Conservation (phyloP, 2,329 filamentous ascomycete genomes). For the Blastomyces parvus region DNA sequence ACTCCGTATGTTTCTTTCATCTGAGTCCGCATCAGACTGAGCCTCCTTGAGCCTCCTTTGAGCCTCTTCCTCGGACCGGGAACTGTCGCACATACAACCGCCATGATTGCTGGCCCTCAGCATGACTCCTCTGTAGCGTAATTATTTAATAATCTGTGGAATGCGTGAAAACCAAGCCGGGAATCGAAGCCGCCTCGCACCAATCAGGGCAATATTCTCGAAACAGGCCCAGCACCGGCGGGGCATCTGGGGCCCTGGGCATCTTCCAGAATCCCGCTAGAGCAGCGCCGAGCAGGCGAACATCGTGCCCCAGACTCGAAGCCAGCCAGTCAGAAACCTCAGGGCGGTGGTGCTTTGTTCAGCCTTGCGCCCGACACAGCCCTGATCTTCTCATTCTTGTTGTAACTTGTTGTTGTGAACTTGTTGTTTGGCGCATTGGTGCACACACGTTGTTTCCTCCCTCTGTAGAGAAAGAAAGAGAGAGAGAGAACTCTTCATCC, state of each 20-base stretch:
- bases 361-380: constrained; percentile 11
- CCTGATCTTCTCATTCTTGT: not conserved
- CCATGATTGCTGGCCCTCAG: no score
- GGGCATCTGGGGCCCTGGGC: no score
- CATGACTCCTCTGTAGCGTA: no score
- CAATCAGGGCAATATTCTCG: not conserved
- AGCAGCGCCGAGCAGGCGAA: constrained; percentile 2
- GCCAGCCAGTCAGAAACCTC: not conserved
- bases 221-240: not conserved
- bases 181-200: no score
- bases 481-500: no score
- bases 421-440: no score
- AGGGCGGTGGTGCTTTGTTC: not conserved
- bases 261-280: constrained; percentile 4
- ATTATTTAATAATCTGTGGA: no score
- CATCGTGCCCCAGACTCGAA: not conserved
- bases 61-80: not conserved
- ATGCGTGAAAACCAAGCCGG: no score
- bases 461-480: no score
- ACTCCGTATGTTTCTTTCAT: not conserved
- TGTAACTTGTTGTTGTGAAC: no score
- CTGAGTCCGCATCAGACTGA: not conserved
- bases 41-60: not conserved
- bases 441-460: no score
- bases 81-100: not conserved